Conservation (phyloP, 2,329 filamentous ascomycete species). For the Ophiostoma sp. region DNA sequence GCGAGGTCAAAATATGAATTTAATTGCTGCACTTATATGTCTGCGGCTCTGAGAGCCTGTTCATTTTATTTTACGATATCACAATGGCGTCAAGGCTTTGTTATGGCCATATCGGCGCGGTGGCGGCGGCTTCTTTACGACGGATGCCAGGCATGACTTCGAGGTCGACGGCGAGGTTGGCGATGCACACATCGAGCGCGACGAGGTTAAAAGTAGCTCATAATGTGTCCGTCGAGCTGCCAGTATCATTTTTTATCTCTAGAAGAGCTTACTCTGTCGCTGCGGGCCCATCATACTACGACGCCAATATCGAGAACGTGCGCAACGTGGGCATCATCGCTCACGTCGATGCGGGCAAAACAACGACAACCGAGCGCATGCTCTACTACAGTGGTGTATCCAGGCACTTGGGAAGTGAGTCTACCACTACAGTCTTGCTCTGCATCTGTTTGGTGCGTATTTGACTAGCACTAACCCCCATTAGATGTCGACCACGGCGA, state of each 20-base stretch:
- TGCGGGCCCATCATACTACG: slow-evolving; percentile 29
- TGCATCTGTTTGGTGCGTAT: no score
- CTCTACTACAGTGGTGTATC: slow-evolving; percentile 93
- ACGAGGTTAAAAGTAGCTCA: not conserved
- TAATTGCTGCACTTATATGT: not conserved
- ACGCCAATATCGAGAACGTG: slow-evolving; percentile 53
- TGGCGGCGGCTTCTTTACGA: slow-evolving; percentile 1
- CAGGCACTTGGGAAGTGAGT: slow-evolving; percentile 67
- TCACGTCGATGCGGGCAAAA: slow-evolving; percentile 98
- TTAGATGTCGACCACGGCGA: slow-evolving; percentile 90
- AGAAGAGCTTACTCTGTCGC: not conserved
- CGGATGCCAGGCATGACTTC: not conserved
- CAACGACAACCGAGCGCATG: slow-evolving; percentile 98
- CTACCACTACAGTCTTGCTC: no score
- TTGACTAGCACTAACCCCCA: no score
- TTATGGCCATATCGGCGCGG: not conserved
- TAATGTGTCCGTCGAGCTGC: not conserved
- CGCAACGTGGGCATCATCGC: slow-evolving; percentile 98
- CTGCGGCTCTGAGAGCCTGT: not conserved
- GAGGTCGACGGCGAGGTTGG: not conserved
- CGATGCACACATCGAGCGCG: not conserved
- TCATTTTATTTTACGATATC: not conserved
- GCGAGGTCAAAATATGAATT: not conserved
- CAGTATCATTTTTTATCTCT: no score
- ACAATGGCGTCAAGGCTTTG: not conserved